Percentiles rank a stretch among this genome's conserved stretches.
phyloP scores from a whole-genome alignment of 148 eudicot species.

The Camellia lanceoleosa region DNA sequence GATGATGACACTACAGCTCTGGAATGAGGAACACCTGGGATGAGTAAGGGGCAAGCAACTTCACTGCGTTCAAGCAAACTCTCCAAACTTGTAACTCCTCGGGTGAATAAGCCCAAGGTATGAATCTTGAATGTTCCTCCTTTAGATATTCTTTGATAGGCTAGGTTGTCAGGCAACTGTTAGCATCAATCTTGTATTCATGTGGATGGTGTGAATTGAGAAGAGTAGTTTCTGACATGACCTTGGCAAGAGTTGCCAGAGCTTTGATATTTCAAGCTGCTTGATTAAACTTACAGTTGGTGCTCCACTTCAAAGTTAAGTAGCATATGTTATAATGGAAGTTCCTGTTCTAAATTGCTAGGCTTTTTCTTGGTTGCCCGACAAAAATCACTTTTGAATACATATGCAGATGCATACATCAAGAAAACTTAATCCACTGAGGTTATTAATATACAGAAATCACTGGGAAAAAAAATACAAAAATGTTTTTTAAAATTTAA shows the following conservation, averaged over 20 bases:
- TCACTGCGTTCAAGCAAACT: slow-evolving; percentile 37
- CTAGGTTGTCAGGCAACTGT: neutral
- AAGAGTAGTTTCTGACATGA: neutral
- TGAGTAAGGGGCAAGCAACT: slow-evolving; percentile 26
- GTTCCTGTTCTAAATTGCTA: too few species aligned
- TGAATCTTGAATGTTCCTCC: slow-evolving; percentile 7
- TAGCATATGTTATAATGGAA: neutral
- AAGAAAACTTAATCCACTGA: too few species aligned
- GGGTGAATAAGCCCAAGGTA: slow-evolving; percentile 49
- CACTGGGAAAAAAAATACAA: too few species aligned
- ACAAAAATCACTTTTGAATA: too few species aligned
- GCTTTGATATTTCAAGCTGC: neutral
- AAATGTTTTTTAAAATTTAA: too few species aligned
- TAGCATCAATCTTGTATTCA: neutral
- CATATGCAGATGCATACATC: too few species aligned
- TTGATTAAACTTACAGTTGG: neutral
- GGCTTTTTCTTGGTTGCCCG: too few species aligned
- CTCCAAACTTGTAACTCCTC: slow-evolving; percentile 40
- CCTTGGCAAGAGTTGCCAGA: slow-evolving; percentile 2
- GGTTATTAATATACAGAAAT: too few species aligned
- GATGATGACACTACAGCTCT: slow-evolving; percentile 64
- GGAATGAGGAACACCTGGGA: slow-evolving; percentile 31
- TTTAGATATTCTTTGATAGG: neutral
- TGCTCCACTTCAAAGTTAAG: neutral
- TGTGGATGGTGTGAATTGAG: neutral